These are phyloP conservation scores for Penicillium pancosmium DNA, from an alignment of 495 filamentous ascomycete species.

Conservation along the genomic window DNA sequence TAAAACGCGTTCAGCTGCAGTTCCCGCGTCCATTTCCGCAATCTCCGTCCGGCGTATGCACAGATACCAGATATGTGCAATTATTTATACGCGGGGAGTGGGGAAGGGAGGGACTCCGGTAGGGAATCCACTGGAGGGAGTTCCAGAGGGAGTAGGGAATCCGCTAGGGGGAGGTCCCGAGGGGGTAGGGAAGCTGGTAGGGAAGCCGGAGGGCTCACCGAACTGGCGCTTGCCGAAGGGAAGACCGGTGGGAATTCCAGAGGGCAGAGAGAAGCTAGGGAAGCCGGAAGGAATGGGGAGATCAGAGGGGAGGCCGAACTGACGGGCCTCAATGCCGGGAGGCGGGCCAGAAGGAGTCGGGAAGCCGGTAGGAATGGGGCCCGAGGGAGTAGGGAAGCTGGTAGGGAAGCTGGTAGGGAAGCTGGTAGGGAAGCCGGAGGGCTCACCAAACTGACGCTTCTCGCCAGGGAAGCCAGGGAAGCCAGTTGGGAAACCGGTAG, in stretches of 20 bases:
- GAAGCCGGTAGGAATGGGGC: neutral
- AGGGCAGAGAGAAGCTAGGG: slow-evolving; percentile 8
- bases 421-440: neutral
- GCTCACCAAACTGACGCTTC: too few relatives aligned
- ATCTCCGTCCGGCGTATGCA: neutral
- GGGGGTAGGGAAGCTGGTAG: neutral
- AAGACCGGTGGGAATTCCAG: slow-evolving; percentile 1
- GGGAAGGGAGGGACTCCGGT: slow-evolving; percentile 6
- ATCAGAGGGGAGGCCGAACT: too few relatives aligned
- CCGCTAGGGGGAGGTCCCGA: slow-evolving; percentile 8
- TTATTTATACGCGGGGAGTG: slow-evolving; percentile 8
- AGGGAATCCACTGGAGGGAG: neutral
- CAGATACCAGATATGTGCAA: neutral
- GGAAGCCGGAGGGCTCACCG: neutral
- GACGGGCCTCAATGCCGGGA: too few relatives aligned
- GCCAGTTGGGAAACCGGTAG: too few relatives aligned
- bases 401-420: slow-evolving; percentile 1
- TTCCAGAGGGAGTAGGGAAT: slow-evolving; percentile 1
- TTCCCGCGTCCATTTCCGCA: neutral
- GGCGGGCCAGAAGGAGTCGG: slow-evolving; percentile 1
- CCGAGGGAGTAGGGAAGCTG: slow-evolving; percentile 6
- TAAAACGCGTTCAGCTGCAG: neutral
- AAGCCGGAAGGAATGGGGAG: neutral
- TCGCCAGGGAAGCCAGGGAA: too few relatives aligned
- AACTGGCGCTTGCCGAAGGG: slow-evolving; percentile 11